Evolutionary conservation across 345 rosid genomes (phyloP).

Genomic region (Rhodomyrtus tomentosa): DNA sequence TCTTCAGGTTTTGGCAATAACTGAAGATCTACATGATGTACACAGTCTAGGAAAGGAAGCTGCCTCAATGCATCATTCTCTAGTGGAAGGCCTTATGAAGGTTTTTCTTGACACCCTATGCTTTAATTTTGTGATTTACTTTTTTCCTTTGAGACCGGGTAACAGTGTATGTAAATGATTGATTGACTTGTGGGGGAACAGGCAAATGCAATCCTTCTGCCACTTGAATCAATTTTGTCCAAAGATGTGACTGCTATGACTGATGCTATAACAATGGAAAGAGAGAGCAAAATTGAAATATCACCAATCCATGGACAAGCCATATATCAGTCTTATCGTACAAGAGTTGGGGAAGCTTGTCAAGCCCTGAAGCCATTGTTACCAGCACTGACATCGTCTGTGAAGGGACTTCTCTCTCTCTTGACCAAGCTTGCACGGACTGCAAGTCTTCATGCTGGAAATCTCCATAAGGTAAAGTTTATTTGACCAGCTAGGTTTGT

Average conservation of each 20-base stretch:
- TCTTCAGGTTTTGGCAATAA: slow-evolving; percentile 72
- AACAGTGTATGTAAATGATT: not conserved
- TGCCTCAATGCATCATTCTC: slow-evolving; percentile 53
- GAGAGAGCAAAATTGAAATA: slow-evolving; percentile 69
- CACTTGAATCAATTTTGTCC: slow-evolving; percentile 63
- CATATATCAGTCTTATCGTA: slow-evolving; percentile 72
- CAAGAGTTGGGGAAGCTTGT: slow-evolving; percentile 63
- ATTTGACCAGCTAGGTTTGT: not conserved
- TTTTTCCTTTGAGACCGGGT: not conserved
- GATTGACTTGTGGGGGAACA: slow-evolving; percentile 11
- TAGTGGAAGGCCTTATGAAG: slow-evolving; percentile 77
- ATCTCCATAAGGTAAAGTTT: slow-evolving; percentile 61
- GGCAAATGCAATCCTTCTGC: slow-evolving; percentile 74
- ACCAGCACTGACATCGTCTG: slow-evolving; percentile 44
- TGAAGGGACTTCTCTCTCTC: slow-evolving; percentile 51
- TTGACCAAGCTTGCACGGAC: slow-evolving; percentile 67
- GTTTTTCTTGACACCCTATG: slow-evolving; percentile 17
- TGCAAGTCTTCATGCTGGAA: slow-evolving; percentile 83
- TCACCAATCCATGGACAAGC: slow-evolving; percentile 87
- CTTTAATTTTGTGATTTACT: not conserved
- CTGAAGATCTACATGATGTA: slow-evolving; percentile 86
- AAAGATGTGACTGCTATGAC: slow-evolving; percentile 84
- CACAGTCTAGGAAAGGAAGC: slow-evolving; percentile 84
- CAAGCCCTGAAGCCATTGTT: slow-evolving; percentile 50
- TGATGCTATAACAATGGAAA: slow-evolving; percentile 62